A percentile compares a stretch with the other conserved stretches of the same genome.
Conservation (phyloP, 2,329 filamentous ascomycete genomes). For the Pyrenochaeta sp. region DNA sequence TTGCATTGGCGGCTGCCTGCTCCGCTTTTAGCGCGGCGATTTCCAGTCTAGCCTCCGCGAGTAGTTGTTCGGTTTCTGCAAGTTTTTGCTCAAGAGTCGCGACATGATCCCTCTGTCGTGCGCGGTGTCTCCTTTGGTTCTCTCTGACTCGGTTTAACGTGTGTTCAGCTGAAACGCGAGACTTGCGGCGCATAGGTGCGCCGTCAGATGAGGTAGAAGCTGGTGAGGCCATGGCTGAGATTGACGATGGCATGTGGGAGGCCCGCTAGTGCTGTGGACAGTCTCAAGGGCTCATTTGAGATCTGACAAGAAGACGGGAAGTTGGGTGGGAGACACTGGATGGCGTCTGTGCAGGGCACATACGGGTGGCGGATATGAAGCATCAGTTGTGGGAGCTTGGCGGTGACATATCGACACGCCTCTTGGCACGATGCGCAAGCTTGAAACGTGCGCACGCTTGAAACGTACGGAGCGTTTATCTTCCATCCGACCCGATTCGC, state of each 20-base stretch:
- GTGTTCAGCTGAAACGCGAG: conserved; percentile 45
- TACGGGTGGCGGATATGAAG: conserved; percentile 13
- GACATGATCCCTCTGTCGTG: conserved; percentile 54
- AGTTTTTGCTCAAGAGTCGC: conserved; percentile 50
- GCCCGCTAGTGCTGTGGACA: background rate
- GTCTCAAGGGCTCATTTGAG: background rate
- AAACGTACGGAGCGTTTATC: background rate
- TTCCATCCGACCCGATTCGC: background rate
- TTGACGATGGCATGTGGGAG: conserved; percentile 8
- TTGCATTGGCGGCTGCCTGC: conserved; percentile 17
- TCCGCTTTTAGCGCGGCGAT: conserved; percentile 33
- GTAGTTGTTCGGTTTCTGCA: conserved; percentile 36
- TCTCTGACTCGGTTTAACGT: conserved; percentile 57
- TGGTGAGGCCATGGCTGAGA: conserved; percentile 12
- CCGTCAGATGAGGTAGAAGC: conserved; percentile 19
- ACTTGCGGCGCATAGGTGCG: conserved; percentile 18
- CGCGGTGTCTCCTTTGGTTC: conserved; percentile 62
- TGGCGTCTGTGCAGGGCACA: conserved; percentile 1
- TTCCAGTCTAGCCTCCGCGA: conserved; percentile 36
- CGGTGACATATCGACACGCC: conserved; percentile 43
- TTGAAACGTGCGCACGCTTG: background rate
- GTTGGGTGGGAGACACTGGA: background rate
- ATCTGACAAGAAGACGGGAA: background rate
- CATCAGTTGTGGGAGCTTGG: conserved; percentile 30
- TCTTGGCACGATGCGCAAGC: conserved; percentile 29